Conservation (phyloP, 352 stramenopile species). For the Pythium biforme region DNA sequence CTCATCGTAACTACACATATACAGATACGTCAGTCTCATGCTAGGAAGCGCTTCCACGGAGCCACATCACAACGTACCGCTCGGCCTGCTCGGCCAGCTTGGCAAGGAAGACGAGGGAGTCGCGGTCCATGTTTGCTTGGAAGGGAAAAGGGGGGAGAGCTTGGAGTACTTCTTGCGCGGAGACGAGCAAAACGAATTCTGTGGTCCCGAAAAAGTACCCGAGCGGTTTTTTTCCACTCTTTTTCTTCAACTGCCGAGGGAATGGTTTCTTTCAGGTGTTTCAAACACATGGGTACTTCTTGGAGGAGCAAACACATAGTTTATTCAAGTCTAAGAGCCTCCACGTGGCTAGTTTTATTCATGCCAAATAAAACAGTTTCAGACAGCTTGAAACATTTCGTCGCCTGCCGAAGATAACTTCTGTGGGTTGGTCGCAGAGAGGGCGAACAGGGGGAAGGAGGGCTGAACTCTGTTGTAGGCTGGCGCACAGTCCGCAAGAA, state of each 20-base stretch:
- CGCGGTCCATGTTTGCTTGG: slow-evolving; percentile 59
- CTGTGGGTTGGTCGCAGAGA: slow-evolving; percentile 11
- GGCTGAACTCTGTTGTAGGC: slow-evolving; percentile 18
- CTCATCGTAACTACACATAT: slow-evolving; percentile 75
- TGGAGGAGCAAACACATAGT: background rate
- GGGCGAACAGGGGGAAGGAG: slow-evolving; percentile 11
- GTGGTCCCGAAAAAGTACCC: slow-evolving; percentile 40
- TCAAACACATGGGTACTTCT: slow-evolving; percentile 18
- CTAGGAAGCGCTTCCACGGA: background rate
- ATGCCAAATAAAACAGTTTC: background rate
- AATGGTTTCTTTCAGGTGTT: slow-evolving; percentile 20
- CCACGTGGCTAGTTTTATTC: slow-evolving; percentile 9
- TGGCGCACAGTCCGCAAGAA: slow-evolving; percentile 3
- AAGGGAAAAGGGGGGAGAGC: slow-evolving; percentile 4
- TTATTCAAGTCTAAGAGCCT: slow-evolving; percentile 2
- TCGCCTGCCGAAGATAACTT: slow-evolving; percentile 23
- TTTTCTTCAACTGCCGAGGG: slow-evolving; percentile 29
- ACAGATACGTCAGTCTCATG: background rate
- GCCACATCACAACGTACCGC: slow-evolving; percentile 36
- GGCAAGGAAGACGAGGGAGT: slow-evolving; percentile 79
- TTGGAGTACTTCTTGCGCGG: slow-evolving; percentile 33
- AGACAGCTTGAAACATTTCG: slow-evolving; percentile 9
- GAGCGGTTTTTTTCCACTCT: slow-evolving; percentile 30
- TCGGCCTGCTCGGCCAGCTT: slow-evolving; percentile 82
- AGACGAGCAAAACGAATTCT: slow-evolving; percentile 60